Conservation (phyloP, 1,284 basidiomycete genomes). For the Abortiporus biennis region DNA sequence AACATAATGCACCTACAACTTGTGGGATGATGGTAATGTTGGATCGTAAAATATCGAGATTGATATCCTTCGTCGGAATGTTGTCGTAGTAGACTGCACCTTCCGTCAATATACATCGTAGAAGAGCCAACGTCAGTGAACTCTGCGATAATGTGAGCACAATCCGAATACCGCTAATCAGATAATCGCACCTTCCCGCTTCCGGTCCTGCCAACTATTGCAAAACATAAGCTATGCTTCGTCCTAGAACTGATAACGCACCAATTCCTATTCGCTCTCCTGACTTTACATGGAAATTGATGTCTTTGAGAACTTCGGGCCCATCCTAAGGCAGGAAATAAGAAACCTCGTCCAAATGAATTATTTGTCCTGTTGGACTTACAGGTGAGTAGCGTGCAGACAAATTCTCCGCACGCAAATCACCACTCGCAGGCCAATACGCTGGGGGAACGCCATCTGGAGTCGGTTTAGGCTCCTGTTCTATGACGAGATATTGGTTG, state of each 20-base stretch:
- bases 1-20: constrained; percentile 24
- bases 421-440: constrained; percentile 72
- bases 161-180: not conserved
- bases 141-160: constrained; percentile 21
- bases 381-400: constrained; percentile 46
- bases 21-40: constrained; percentile 43
- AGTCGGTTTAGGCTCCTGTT: constrained; percentile 57
- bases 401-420: constrained; percentile 54
- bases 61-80: constrained; percentile 33
- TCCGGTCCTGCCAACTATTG: constrained; percentile 36
- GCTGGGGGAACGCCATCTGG: constrained; percentile 57
- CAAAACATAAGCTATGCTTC: constrained; percentile 16
- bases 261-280: constrained; percentile 48
- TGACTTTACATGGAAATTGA: constrained; percentile 38
- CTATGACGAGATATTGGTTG: constrained; percentile 63
- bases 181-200: constrained; percentile 47
- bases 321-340: constrained; percentile 18
- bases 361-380: constrained; percentile 41
- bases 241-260: constrained; percentile 3
- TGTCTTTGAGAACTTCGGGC: constrained; percentile 38
- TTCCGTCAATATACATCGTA: constrained; percentile 42
- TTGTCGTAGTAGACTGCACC: constrained; percentile 36
- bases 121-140: constrained; percentile 35
- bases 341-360: constrained; percentile 35
- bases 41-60: constrained; percentile 49